Base-by-base conservation (phyloP, 2,329 filamentous ascomycete species). In the Rosellinia necatrix region DNA sequence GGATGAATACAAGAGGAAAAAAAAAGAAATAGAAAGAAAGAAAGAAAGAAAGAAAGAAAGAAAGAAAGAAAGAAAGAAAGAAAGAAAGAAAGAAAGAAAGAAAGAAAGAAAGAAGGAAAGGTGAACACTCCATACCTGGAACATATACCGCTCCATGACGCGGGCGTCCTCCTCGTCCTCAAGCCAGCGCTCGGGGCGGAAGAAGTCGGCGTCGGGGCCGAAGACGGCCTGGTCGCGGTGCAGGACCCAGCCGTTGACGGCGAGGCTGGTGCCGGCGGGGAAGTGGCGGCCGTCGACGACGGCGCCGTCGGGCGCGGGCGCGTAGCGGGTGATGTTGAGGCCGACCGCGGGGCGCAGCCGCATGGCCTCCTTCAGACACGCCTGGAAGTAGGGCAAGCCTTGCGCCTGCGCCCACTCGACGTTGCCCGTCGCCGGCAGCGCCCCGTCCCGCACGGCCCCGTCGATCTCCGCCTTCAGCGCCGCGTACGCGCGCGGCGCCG, bases 301-400 rank as follows among this genome's bases (percentile, higher is more conserved):
- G 30, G 77, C 77, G 6, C 82, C 83, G 60, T 77, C 76, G 0
- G 76, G 74, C 0, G 35, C 41, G 3, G 83, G 81, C 0, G 78
- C 79, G 1, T 75, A 61, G 0, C 81, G 75, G 13, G 79, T 78
- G 64, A 83, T 83, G 64, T 81, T 81, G 10, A 84, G 74, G 0
- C 78, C 79, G 1, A 84, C 79, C 0, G 81, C 81, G 0, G 82
- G 81, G 6, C 80, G 77, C 54, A 84, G 70, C 3, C 82, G 79
- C 72, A 85, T 78, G 1, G 78, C 76, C 65, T 85, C 82, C 35
- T 80, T 81, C 6, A 85, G 70, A 49, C 81, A 82, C 1, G 81
- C 82, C 65, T 83, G 81, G 61, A 85, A 76, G 67, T 83, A 84
- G 0, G 76, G 71, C 1, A 85, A 70, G 3, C 62, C 66, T 59